Base-by-base conservation (phyloP, 116 monocot genomes). In the Trichopus zeylanicus region DNA sequence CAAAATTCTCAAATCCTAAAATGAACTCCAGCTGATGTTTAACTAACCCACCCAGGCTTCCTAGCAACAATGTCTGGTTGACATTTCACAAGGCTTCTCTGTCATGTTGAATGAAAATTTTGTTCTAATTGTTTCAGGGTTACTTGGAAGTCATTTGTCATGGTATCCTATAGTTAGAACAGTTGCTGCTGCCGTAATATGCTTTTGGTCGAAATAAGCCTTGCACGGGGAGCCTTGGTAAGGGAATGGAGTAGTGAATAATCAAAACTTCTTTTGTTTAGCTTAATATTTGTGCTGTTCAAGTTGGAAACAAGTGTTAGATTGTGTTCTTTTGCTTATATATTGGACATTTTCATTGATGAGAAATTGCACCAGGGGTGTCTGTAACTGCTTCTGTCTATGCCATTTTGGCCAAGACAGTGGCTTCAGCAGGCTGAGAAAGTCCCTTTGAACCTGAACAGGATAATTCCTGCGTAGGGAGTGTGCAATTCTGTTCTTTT, bases 401-500 rank as follows among this genome's bases (percentile, higher is more conserved):
- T 53, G 67, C 58, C 67, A 42, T 29, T 32, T 46, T 74, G 61
- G 59, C 74, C 60, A 61, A 60, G 67, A 64, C 49, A 26, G n/a
- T 27, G 35, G 71, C 62, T 42, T 13, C 64, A 46, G 64, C 72
- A 54, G 90, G 95, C 95, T 95, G 95, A 89, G 90, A 95, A 86
- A 95, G 83, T 84, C 95, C 95, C 95, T 95, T 89, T 76, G 90
- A 78, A 95, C 95, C 90, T 95, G 95, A 95, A 81, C 95, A 86
- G 87, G 87, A 75, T 81, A 86, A 95, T 87, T 29, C 95, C 95
- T 95, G 86, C 90, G 95, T 71, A 95, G 81, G 86, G 89, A 95
- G 95, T 67, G 95, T 95, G 95, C 89, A 74, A 64, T 65, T 53
- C n/a, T 58, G 73, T 64, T 69, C 59, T 73, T 71, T 63, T 59